These are phyloP conservation scores for Breviolum minutum DNA, from an alignment of 73 alveolate genomes.

Conservation along the genomic window DNA sequence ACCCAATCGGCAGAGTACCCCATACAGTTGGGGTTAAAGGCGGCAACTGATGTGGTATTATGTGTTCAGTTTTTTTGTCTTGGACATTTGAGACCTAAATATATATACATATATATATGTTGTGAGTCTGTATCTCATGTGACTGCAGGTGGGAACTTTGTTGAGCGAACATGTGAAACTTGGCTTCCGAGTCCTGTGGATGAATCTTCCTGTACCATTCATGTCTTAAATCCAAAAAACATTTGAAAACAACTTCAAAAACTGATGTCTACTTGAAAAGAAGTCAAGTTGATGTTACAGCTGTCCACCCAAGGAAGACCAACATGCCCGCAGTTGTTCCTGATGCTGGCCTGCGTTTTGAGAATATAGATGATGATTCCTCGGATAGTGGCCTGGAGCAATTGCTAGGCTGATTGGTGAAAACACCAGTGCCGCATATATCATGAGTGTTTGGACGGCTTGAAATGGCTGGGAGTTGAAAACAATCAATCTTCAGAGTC, in stretches of 20 bases:
- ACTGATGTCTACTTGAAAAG: too few relatives aligned
- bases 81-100: too few relatives aligned
- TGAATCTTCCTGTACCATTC: too few relatives aligned
- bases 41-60: too few relatives aligned
- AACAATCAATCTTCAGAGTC: neutral
- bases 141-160: neutral
- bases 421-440: neutral
- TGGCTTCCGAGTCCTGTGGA: neutral
- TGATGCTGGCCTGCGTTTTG: neutral
- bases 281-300: too few relatives aligned
- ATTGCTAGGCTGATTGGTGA: neutral
- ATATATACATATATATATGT: too few relatives aligned
- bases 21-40: neutral
- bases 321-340: neutral
- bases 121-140: neutral
- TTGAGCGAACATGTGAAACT: neutral
- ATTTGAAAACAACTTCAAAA: too few relatives aligned
- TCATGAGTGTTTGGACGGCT: neutral
- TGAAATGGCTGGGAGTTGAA: neutral
- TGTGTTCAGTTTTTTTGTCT: too few relatives aligned
- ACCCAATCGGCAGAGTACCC: neutral
- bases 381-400: slow-evolving; percentile 4
- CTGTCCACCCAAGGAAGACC: neutral
- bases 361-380: neutral
- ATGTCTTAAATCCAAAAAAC: too few relatives aligned